Evolutionary conservation across 495 filamentous ascomycete species (phyloP).

Genomic region (Penicilliopsis zonata): DNA sequence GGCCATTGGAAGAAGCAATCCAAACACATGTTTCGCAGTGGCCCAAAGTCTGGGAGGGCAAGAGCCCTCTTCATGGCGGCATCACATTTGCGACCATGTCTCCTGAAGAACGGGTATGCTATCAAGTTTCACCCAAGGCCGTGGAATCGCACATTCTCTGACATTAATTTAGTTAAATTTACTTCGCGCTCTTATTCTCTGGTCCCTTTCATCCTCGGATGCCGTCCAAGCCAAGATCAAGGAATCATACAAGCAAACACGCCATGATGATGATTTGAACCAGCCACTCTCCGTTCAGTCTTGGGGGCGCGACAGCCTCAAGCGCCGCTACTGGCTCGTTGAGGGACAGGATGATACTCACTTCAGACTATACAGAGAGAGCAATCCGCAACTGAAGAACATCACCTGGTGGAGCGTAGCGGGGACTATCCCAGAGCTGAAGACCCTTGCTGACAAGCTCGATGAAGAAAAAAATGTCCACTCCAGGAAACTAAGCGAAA

Average conservation of each 20-base stretch:
- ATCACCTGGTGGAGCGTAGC: constrained; percentile 89
- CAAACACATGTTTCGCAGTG: constrained; percentile 78
- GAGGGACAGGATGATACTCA: constrained; percentile 90
- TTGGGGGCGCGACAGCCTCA: constrained; percentile 86
- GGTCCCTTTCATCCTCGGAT: constrained; percentile 87
- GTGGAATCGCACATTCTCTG: constrained; percentile 7
- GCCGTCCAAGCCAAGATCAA: constrained; percentile 67
- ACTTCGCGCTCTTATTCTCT: constrained; percentile 70
- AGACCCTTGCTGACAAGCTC: constrained; percentile 58
- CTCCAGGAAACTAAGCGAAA: constrained; percentile 61
- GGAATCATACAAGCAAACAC: constrained; percentile 78
- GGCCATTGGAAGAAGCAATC: constrained; percentile 89
- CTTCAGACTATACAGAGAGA: constrained; percentile 92
- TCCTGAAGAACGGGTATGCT: constrained; percentile 66
- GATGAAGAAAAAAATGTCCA: constrained; percentile 67
- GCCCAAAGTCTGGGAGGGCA: constrained; percentile 74
- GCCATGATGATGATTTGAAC: constrained; percentile 86
- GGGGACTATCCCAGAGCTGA: constrained; percentile 79
- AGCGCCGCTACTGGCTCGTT: constrained; percentile 84
- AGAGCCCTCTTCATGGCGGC: constrained; percentile 71
- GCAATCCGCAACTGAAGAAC: constrained; percentile 65
- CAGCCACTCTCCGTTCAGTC: constrained; percentile 87
- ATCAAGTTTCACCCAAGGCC: not conserved
- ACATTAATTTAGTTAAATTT: constrained; percentile 56
- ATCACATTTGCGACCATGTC: constrained; percentile 69